Conservation (phyloP, 2,329 filamentous ascomycete genomes). For the Fusarium longipes region DNA sequence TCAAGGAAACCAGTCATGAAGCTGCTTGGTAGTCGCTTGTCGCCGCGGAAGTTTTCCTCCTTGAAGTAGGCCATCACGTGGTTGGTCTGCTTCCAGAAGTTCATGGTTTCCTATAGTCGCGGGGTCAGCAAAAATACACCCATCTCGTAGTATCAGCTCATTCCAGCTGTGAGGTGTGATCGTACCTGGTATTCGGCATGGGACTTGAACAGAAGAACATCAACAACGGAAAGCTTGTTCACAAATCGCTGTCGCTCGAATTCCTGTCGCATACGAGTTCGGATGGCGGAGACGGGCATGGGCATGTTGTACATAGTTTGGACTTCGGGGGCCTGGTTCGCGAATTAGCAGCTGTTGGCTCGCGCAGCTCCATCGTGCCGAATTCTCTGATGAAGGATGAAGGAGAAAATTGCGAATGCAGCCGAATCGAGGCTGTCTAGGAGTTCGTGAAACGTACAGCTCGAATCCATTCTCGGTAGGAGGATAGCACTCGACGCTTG, state of each 20-base stretch:
- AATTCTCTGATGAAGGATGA: not conserved
- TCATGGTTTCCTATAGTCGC: slow-evolving; percentile 85
- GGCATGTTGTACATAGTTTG: slow-evolving; percentile 97
- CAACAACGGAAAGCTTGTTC: slow-evolving; percentile 86
- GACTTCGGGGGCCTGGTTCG: slow-evolving; percentile 86
- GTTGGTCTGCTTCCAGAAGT: slow-evolving; percentile 98
- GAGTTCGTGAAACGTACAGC: slow-evolving; percentile 73
- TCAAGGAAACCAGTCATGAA: slow-evolving; percentile 97
- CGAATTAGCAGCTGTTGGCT: slow-evolving; percentile 28
- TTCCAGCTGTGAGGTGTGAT: slow-evolving; percentile 63
- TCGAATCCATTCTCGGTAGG: slow-evolving; percentile 96
- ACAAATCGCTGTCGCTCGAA: slow-evolving; percentile 97
- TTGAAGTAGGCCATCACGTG: slow-evolving; percentile 98
- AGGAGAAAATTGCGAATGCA: not conserved
- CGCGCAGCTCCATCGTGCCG: not conserved
- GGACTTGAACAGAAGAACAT: slow-evolving; percentile 90
- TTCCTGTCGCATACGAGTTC: slow-evolving; percentile 94
- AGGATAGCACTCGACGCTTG: slow-evolving; percentile 83
- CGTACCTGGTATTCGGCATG: slow-evolving; percentile 92
- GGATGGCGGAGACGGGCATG: slow-evolving; percentile 85
- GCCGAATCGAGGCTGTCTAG: not conserved
- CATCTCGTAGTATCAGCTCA: slow-evolving; percentile 49
- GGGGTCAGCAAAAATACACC: slow-evolving; percentile 24
- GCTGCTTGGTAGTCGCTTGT: slow-evolving; percentile 82
- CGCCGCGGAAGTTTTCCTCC: slow-evolving; percentile 80